phyloP scores from a whole-genome alignment of 352 stramenopile genomes.

The Globisporangium iwayamae region DNA sequence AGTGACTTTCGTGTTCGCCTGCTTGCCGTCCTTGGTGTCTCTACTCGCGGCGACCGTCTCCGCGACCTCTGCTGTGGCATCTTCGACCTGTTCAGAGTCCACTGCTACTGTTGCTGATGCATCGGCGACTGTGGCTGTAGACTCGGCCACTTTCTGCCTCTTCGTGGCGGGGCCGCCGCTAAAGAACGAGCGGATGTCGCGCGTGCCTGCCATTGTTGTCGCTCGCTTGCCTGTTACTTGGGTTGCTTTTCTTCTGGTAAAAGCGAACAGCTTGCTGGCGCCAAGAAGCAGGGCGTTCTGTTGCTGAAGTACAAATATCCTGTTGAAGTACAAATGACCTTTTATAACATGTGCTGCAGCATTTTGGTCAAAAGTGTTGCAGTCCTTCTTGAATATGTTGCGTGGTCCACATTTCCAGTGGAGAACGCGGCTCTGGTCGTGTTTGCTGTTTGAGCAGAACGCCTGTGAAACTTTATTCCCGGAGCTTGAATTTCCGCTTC shows the following conservation, averaged over 20 bases:
- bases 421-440: too few species aligned
- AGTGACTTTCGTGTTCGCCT: not conserved
- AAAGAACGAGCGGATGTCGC: conserved; percentile 70
- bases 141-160: conserved; percentile 22
- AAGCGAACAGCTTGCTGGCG: not conserved
- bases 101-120: not conserved
- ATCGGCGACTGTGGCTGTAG: not conserved
- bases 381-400: too few species aligned
- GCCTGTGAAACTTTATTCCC: too few species aligned
- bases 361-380: too few species aligned
- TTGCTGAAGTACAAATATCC: too few species aligned
- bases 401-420: too few species aligned
- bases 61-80: not conserved
- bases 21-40: conserved; percentile 3
- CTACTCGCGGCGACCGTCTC: not conserved
- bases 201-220: conserved; percentile 11
- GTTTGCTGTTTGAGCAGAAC: too few species aligned
- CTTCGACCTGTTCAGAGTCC: not conserved
- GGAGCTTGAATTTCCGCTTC: too few species aligned
- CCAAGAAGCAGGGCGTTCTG: not conserved
- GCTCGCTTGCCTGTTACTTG: not conserved
- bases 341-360: too few species aligned
- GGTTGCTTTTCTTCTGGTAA: not conserved
- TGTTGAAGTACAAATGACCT: too few species aligned
- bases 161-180: conserved; percentile 20